phyloP scores from a whole-genome alignment of 2,329 filamentous ascomycete genomes.

The Paradendryphiella salina region DNA sequence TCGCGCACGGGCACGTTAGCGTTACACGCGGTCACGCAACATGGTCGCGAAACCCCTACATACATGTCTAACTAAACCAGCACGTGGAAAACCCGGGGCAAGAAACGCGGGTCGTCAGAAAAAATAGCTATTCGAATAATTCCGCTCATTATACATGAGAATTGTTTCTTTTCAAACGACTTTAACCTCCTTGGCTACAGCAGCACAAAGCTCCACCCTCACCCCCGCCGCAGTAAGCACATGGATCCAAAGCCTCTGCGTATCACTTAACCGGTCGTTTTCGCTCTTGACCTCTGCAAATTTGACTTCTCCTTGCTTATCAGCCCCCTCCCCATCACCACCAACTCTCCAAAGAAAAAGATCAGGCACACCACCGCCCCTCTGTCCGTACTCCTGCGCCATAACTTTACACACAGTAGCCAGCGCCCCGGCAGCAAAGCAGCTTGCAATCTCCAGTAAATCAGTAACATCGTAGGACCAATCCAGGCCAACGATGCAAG shows the following conservation, averaged over 20 bases:
- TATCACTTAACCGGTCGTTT: slow-evolving; percentile 94
- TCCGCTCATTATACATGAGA: no score
- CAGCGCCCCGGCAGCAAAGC: slow-evolving; percentile 79
- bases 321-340: slow-evolving; percentile 8
- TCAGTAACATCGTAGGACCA: slow-evolving; percentile 86
- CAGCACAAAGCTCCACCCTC: slow-evolving; percentile 77
- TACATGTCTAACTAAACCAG: no score
- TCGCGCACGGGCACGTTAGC: no score
- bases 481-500: slow-evolving; percentile 87
- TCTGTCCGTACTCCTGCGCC: slow-evolving; percentile 88
- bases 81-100: no score
- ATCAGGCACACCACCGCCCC: slow-evolving; percentile 88
- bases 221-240: slow-evolving; percentile 84
- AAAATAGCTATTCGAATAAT: no score
- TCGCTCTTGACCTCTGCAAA: slow-evolving; percentile 65
- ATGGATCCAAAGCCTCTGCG: slow-evolving; percentile 95
- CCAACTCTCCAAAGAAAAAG: slow-evolving; percentile 77
- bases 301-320: slow-evolving; percentile 63
- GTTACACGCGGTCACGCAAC: no score
- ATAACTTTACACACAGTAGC: slow-evolving; percentile 88
- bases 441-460: slow-evolving; percentile 74
- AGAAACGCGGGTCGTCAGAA: no score
- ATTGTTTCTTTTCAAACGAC: slow-evolving; percentile 11
- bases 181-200: slow-evolving; percentile 60
- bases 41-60: no score